Percentiles rank a stretch among this genome's conserved stretches.
These are phyloP conservation scores for Cyberlindnera xishuangbannaensis DNA, from an alignment of 805 yeast genomes.

Conservation along the genomic window DNA sequence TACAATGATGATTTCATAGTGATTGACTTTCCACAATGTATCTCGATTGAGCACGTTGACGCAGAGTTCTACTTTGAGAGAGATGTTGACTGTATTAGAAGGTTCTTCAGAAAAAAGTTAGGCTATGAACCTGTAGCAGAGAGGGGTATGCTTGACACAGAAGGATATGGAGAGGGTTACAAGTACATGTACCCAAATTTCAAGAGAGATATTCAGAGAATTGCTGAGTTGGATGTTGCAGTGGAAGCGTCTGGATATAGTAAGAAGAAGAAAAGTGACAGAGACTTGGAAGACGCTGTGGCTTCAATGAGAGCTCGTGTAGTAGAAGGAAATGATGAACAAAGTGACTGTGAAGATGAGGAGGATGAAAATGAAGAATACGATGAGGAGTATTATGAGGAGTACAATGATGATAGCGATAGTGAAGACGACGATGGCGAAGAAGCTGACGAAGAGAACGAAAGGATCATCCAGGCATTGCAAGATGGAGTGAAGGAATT, in stretches of 20 bases:
- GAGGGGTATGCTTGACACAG: conserved; percentile 64
- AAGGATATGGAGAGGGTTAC: conserved; percentile 78
- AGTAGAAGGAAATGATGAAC: conserved; percentile 26
- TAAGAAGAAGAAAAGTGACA: conserved; percentile 48
- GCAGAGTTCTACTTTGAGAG: conserved; percentile 85
- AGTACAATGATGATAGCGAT: conserved; percentile 41
- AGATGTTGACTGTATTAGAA: conserved; percentile 86
- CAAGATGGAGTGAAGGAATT: conserved; percentile 57
- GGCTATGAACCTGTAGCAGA: conserved; percentile 68
- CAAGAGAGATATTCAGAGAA: conserved; percentile 65
- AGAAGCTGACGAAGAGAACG: conserved; percentile 44
- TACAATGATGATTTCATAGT: conserved; percentile 73
- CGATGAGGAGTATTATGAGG: conserved; percentile 24
- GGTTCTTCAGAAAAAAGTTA: conserved; percentile 75
- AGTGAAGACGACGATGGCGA: conserved; percentile 28
- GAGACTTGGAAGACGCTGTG: conserved; percentile 75
- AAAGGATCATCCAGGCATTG: conserved; percentile 64
- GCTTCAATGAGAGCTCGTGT: conserved; percentile 51
- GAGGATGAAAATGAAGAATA: conserved; percentile 47
- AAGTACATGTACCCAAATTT: conserved; percentile 75
- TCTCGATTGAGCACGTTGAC: conserved; percentile 84
- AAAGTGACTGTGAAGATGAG: conserved; percentile 12
- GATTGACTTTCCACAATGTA: conserved; percentile 98
- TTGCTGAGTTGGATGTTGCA: conserved; percentile 67
- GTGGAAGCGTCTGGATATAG: conserved; percentile 88